Evolutionary conservation across 192 early-diverging fungal species (phyloP).

Genomic region (Coemansia sp.): DNA sequence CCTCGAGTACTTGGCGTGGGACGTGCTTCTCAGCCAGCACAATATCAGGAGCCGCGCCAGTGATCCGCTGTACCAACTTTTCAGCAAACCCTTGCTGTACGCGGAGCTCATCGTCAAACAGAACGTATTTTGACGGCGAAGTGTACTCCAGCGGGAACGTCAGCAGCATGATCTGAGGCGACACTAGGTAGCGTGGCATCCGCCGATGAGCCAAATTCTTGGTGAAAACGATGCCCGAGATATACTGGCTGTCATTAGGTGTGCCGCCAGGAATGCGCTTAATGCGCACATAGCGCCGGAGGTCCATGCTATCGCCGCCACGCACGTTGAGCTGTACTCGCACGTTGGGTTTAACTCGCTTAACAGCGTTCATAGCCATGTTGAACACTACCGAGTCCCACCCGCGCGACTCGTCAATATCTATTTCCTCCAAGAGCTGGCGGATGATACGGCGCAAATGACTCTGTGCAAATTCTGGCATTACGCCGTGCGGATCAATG

Average conservation of each 20-base stretch:
- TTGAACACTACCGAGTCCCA: constrained; percentile 42
- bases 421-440: constrained; percentile 70
- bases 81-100: constrained; percentile 84
- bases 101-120: constrained; percentile 76
- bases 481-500: constrained; percentile 23
- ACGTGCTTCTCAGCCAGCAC: constrained; percentile 82
- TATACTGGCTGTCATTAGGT: constrained; percentile 77
- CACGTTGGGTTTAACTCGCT: constrained; percentile 22
- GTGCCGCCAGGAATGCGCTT: constrained; percentile 91
- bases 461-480: constrained; percentile 51
- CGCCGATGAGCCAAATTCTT: constrained; percentile 89
- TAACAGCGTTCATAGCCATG: constrained; percentile 35
- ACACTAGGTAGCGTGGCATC: constrained; percentile 69
- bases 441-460: constrained; percentile 71
- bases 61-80: constrained; percentile 77
- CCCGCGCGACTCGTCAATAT: constrained; percentile 50
- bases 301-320: constrained; percentile 82
- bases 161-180: constrained; percentile 84
- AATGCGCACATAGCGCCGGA: constrained; percentile 89
- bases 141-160: constrained; percentile 78
- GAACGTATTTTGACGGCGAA: constrained; percentile 72
- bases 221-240: constrained; percentile 90
- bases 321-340: constrained; percentile 59
- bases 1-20: constrained; percentile 81
- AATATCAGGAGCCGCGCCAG: constrained; percentile 72